Base-by-base conservation (phyloP, 2,329 filamentous ascomycete genomes). In the Fusarium coffeatum region DNA sequence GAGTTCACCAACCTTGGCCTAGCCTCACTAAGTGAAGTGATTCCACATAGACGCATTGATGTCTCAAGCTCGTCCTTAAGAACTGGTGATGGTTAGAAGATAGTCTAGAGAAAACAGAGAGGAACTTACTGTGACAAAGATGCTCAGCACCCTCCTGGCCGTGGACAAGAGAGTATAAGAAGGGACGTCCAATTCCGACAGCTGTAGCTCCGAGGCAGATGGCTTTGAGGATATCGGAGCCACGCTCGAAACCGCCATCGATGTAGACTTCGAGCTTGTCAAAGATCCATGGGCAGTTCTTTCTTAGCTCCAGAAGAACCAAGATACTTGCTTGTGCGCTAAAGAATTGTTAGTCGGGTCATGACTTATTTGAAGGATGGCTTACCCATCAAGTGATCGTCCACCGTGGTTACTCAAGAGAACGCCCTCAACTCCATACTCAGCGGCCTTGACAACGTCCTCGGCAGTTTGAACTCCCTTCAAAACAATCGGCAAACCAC, bases 361-460 rank as follows among this genome's bases (percentile, higher is more conserved):
- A 0, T 2, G 2, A 15, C 2, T 4, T 9, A 2, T 9, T n/a
- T n/a, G n/a, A n/a, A 1, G 4, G 13, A 3, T 23, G 5, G 47
- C 72, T 66, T 46, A 72, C 74, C 84, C 85, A 53, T 89, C 87
- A 2, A 87, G 78, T 4, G 86, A 85, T n/a, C 87, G 78, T 1
- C 87, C 87, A 13, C 87, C 87, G 55, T 89, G 87, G 61, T 89
- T 89, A 63, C 84, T 87, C 22, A 89, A 68, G 54, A 88, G 73
- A 22, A 89, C 85, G 1, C 86, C 87, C 56, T 87, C 82, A 30
- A 84, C 78, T 0, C 85, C 86, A 46, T 80, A 77, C 42, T 83
- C 76, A 28, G 84, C 80, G 0, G 87, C 86, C 16, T 81, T 72
- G 4, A 80, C 80, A 2, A 87, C 86, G 64, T 89, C 87, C 20